These are phyloP conservation scores for Xylaria sp. DNA, from an alignment of 2,329 filamentous ascomycete species.

Conservation along the genomic window DNA sequence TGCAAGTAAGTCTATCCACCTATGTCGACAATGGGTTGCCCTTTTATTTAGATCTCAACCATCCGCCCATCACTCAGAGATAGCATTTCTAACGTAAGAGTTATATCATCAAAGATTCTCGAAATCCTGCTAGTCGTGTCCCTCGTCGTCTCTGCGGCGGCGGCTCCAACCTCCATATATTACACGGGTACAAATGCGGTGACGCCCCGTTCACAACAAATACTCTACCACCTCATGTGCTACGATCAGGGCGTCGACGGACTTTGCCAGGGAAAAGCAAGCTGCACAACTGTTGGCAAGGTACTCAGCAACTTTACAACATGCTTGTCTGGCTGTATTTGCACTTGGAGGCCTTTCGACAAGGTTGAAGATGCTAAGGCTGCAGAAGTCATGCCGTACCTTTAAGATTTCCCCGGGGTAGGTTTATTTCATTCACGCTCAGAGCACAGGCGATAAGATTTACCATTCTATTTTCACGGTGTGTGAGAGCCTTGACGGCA, in stretches of 20 bases:
- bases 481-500: not conserved
- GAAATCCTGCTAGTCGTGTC: not conserved
- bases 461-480: not conserved
- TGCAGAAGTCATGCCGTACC: not conserved
- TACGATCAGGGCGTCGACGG: not conserved
- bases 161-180: not conserved
- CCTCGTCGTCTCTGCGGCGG: not conserved
- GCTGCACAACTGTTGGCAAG: not conserved
- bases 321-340: conserved; percentile 8
- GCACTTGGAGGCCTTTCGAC: not conserved
- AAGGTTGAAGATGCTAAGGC: not conserved
- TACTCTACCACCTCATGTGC: conserved; percentile 16
- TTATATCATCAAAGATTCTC: not conserved
- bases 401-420: not conserved
- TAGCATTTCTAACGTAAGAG: not conserved
- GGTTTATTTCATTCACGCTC: not conserved
- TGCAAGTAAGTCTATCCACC: conserved; percentile 5
- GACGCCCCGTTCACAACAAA: not conserved
- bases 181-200: not conserved
- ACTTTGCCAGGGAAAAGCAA: not conserved
- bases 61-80: not conserved
- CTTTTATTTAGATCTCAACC: not conserved
- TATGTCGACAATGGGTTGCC: not conserved
- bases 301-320: not conserved
- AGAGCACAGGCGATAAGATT: not conserved